Conservation (phyloP, 768 basidiomycete genomes). For the Daedaleopsis sinensis region DNA sequence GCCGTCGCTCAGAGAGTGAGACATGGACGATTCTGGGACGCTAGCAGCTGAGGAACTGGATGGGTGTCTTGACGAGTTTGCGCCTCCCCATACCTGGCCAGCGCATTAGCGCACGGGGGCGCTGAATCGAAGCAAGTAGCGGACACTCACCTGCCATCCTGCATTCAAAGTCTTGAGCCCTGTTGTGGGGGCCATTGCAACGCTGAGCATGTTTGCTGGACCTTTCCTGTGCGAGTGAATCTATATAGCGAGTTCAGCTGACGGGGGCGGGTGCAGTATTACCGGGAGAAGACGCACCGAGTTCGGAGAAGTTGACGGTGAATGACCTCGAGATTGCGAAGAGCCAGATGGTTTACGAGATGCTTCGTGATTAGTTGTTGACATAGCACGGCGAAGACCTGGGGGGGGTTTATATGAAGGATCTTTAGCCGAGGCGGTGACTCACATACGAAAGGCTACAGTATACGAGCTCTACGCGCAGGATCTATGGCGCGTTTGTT, state of each 20-base stretch:
- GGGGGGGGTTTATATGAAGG: slow-evolving; percentile 19
- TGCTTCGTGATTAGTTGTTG: slow-evolving; percentile 34
- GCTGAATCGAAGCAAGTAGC: slow-evolving; percentile 10
- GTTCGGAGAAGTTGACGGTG: slow-evolving; percentile 61
- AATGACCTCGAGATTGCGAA: slow-evolving; percentile 63
- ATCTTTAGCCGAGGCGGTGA: slow-evolving; percentile 12
- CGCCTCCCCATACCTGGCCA: slow-evolving; percentile 61
- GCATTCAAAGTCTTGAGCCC: slow-evolving; percentile 56
- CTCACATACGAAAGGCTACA: slow-evolving; percentile 24
- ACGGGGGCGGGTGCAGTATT: slow-evolving; percentile 35
- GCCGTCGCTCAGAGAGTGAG: slow-evolving; percentile 45
- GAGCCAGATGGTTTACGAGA: slow-evolving; percentile 71
- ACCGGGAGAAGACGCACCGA: slow-evolving; percentile 46
- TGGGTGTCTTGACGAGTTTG: slow-evolving; percentile 54
- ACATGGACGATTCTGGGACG: slow-evolving; percentile 48
- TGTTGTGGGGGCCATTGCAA: slow-evolving; percentile 49
- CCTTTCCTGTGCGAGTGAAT: slow-evolving; percentile 45
- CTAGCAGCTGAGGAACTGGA: slow-evolving; percentile 65
- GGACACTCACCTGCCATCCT: slow-evolving; percentile 65
- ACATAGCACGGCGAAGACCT: slow-evolving; percentile 27
- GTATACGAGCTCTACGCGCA: slow-evolving; percentile 15
- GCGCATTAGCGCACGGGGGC: slow-evolving; percentile 11
- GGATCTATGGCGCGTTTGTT: slow-evolving; percentile 14
- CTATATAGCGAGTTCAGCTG: slow-evolving; percentile 1
- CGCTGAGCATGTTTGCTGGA: slow-evolving; percentile 54